Base-by-base conservation (phyloP, 306 rosid species). In the Cucurbita maxima region DNA sequence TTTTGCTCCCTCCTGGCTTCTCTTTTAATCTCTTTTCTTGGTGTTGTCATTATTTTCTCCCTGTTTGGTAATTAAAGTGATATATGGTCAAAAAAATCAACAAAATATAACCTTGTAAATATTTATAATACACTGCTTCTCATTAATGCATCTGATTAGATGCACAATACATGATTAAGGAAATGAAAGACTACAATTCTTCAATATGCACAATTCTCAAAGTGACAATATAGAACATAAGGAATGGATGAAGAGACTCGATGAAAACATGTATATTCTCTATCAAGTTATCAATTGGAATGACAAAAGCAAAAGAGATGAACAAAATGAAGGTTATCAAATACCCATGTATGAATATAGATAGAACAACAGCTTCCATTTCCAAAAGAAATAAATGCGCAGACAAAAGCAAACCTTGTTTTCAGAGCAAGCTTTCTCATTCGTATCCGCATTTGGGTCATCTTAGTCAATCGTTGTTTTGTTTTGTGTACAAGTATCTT, bases 381-480 rank as follows among this genome's bases (percentile, higher is more conserved):
- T 48, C 58, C 50, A 57, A 44, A 34, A 68, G 13, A 19, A 56
- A 67, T 7, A 53, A 53, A 10, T 4, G 30, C 3, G 18, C 52
- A 36, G 16, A 55, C 44, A 73, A 22, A 14, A 43, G 10, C 10
- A 51, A 77, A 90, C 97, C 97, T 87, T 74, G 97, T 90, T 81
- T 90, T 94, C 81, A 90, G 71, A 73, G 87, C 88, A 87, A 94
- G 95, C 81, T 87, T 90, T 83, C 96, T 90, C 96, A 91, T 89
- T 7, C 96, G 96, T 79, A 94, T 94, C 77, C 95, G 80, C 96
- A 89, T 87, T 72, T 91, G 97, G 76, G 97, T 94, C 97, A 94
- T 90, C 82, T 94, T 94, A 38, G 96, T 90, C 78, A 90, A 78
- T 19, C 98, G 89, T 75, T 94, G 97, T 79, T 94, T 94, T 72